phyloP scores from a whole-genome alignment of 2,329 filamentous ascomycete species.

The Pseudogymnoascus sp. region DNA sequence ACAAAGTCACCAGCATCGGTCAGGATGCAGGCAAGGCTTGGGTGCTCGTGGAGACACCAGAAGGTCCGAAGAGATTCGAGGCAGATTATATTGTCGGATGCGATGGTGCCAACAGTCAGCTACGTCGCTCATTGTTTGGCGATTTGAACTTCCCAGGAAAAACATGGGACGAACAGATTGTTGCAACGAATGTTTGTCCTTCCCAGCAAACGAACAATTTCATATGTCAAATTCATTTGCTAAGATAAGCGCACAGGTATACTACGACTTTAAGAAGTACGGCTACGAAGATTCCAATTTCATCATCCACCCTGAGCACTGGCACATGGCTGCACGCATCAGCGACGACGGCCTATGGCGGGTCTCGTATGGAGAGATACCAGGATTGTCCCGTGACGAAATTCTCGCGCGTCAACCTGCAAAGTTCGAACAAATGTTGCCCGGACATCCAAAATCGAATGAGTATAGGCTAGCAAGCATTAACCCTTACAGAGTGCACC shows the following conservation, averaged over 20 bases:
- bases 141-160: no score
- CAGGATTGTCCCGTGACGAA: conserved; percentile 46
- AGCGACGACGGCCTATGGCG: conserved; percentile 54
- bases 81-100: no score
- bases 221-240: no score
- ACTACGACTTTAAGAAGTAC: conserved; percentile 52
- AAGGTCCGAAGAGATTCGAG: conserved; percentile 23
- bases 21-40: conserved; percentile 41
- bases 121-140: no score
- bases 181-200: no score
- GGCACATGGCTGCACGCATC: conserved; percentile 55
- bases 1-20: conserved; percentile 39
- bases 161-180: background rate
- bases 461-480: no score
- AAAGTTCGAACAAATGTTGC: conserved; percentile 35
- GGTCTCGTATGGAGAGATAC: conserved; percentile 54
- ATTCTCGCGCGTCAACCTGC: conserved; percentile 44
- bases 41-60: conserved; percentile 37
- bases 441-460: no score
- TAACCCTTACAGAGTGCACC: no score
- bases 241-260: conserved; percentile 37
- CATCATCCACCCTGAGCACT: conserved; percentile 54
- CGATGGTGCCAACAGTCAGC: no score
- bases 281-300: conserved; percentile 52
- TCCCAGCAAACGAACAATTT: no score